Evolutionary conservation across 768 basidiomycete genomes (phyloP), one percentile per base, ranked within the genome.

Genomic region (Exsudoporus frostii): DNA sequence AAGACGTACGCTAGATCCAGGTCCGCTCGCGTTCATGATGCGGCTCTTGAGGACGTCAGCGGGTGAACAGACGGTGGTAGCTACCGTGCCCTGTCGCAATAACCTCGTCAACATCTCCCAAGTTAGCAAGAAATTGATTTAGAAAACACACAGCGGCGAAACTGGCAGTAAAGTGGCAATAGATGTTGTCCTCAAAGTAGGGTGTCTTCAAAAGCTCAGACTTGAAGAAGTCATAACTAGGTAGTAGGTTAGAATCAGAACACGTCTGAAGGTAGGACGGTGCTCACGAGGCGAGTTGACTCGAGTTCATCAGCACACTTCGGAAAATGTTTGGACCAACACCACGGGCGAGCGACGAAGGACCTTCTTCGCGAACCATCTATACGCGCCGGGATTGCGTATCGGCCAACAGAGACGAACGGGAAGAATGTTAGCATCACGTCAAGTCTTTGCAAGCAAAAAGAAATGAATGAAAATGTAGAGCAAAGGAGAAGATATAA

Each of bases 151-250:
- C 90, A 43, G 92, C 92, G 34, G 86, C 89, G 53, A 95, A 88
- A 64, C 87, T 89, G 2, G 92, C 92, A 0, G 88, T 82, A 60
- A 93, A 92, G 65, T 96, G 93, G 52, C 83, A 85, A 20, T 73
- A 65, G 47, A 93, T 91, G 62, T 93, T 93, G 60, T 96, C 93
- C 1, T 86, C 70, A 58, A 95, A 87, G 65, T 87, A 83, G 7
- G 68, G 59, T 4, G 82, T 83, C 68, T 85, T 84, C 45, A 94
- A 70, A 6, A 95, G 74, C 63, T 91, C 85, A 4, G 85, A 77
- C 70, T 96, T 96, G 82, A 93, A 92, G 68, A 89, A 92, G 69
- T 96, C 93, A 64, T 96, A 96, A 11, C 88, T 91, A 51, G 4
- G 3, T 22, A 17, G 3, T 1, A 19, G 2, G 15, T 63, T 19